Conservation (phyloP, 495 filamentous ascomycete genomes). For the Daldinia concentrica region DNA sequence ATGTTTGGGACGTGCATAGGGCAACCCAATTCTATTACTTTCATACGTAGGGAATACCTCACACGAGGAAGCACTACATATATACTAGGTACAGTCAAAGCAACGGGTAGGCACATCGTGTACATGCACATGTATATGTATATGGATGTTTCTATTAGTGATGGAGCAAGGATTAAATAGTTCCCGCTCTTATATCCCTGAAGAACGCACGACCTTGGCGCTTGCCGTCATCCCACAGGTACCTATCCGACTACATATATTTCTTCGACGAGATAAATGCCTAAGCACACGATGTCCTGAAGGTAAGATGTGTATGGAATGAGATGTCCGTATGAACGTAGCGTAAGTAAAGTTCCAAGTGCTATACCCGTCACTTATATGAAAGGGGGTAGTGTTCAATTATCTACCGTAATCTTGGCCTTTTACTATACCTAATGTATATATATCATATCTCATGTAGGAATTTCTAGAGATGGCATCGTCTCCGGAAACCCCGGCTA, state of each 20-base stretch:
- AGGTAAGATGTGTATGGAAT: background rate
- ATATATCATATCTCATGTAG: background rate
- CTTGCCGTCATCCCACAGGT: constrained; percentile 15
- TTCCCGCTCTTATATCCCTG: constrained; percentile 29
- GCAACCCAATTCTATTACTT: constrained; percentile 6
- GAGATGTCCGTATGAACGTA: background rate
- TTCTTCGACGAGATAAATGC: background rate
- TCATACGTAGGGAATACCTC: background rate
- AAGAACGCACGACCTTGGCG: constrained; percentile 29
- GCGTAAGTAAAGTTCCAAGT: background rate
- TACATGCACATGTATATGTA: background rate
- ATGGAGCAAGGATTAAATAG: constrained; percentile 29
- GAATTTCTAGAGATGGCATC: constrained; percentile 3
- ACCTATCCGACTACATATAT: constrained; percentile 11
- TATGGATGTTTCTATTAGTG: constrained; percentile 3
- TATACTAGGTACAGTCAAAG: background rate
- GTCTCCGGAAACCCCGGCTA: background rate
- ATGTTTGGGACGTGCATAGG: constrained; percentile 25
- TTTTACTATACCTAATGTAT: background rate
- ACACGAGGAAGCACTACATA: background rate
- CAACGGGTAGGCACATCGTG: constrained; percentile 1
- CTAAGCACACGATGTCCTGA: background rate
- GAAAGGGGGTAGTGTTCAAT: no score
- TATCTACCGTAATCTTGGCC: no score
- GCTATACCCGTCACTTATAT: background rate